Conservation (phyloP, 2,329 filamentous ascomycete species). For the Claviceps lovelessii region DNA sequence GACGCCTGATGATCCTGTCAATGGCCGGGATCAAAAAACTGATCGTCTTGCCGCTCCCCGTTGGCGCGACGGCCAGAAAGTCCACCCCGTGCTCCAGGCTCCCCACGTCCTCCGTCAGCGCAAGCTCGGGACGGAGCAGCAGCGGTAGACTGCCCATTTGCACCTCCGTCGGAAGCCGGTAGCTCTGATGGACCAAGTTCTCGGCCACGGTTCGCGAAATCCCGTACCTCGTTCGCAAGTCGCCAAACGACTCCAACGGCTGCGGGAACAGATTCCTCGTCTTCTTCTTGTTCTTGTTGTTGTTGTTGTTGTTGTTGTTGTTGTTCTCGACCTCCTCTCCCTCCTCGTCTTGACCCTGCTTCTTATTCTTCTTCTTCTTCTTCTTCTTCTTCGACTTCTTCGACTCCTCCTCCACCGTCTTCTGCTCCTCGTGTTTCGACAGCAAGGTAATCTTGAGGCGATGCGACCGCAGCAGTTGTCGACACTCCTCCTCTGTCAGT, state of each 20-base stretch:
- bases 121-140: conserved; percentile 45
- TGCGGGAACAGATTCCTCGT: conserved; percentile 59
- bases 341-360: conserved; percentile 34
- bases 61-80: conserved; percentile 80
- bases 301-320: conserved; percentile 36
- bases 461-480: conserved; percentile 61
- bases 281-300: conserved; percentile 22
- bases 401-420: conserved; percentile 39
- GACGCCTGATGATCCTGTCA: conserved; percentile 52
- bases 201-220: conserved; percentile 59
- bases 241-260: conserved; percentile 62
- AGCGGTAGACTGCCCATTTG: conserved; percentile 78
- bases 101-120: conserved; percentile 26
- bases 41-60: conserved; percentile 90
- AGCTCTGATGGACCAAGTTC: conserved; percentile 75
- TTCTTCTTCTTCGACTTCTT: conserved; percentile 33
- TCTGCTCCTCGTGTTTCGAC: conserved; percentile 31
- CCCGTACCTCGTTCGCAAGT: conserved; percentile 57
- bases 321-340: conserved; percentile 19
- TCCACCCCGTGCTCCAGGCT: conserved; percentile 39
- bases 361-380: conserved; percentile 34
- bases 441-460: conserved; percentile 73
- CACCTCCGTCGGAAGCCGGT: conserved; percentile 79
- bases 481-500: conserved; percentile 56
- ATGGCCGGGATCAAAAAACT: conserved; percentile 83